A percentile compares a stretch with the other conserved stretches of the same genome.
These are phyloP conservation scores for Rhodotorula diobovata DNA, from an alignment of 768 basidiomycete species.

Conservation along the genomic window DNA sequence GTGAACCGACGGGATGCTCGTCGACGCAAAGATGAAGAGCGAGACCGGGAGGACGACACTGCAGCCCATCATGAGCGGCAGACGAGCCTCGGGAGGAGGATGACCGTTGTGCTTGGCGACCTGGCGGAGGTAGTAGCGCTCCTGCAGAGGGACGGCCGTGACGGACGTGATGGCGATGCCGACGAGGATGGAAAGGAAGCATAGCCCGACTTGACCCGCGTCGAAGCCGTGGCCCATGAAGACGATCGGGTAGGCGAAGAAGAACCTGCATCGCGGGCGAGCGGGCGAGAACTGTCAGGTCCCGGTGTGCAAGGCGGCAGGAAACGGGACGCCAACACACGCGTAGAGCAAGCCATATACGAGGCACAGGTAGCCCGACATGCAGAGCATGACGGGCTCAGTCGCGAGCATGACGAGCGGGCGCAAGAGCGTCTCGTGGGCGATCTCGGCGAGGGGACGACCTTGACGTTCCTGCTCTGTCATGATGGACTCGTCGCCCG, in stretches of 20 bases:
- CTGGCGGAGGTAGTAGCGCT: conserved; percentile 39
- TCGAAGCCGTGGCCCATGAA: conserved; percentile 23
- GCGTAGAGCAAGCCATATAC: conserved; percentile 47
- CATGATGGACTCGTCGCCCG: conserved; percentile 40
- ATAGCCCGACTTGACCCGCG: conserved; percentile 10
- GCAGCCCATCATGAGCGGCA: conserved; percentile 45
- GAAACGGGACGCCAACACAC: background rate
- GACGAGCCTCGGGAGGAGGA: conserved; percentile 38
- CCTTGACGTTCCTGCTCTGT: conserved; percentile 52
- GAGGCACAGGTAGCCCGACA: conserved; percentile 61
- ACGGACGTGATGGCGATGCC: conserved; percentile 20
- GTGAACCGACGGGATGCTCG: conserved; percentile 41
- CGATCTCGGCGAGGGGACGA: conserved; percentile 57
- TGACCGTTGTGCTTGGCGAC: background rate
- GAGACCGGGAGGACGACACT: conserved; percentile 45
- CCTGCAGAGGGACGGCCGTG: conserved; percentile 41
- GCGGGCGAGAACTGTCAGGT: background rate
- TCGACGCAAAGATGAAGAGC: conserved; percentile 48
- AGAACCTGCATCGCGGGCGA: background rate
- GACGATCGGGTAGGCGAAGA: conserved; percentile 11
- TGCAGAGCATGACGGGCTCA: conserved; percentile 62
- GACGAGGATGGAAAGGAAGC: conserved; percentile 9
- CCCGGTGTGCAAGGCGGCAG: background rate
- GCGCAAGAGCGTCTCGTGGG: conserved; percentile 55
- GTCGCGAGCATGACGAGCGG: conserved; percentile 61